A percentile compares a stretch with the other conserved stretches of the same genome.
These are phyloP conservation scores for Tetracladium maxilliforme DNA, from an alignment of 2,329 filamentous ascomycete species.

Conservation along the genomic window DNA sequence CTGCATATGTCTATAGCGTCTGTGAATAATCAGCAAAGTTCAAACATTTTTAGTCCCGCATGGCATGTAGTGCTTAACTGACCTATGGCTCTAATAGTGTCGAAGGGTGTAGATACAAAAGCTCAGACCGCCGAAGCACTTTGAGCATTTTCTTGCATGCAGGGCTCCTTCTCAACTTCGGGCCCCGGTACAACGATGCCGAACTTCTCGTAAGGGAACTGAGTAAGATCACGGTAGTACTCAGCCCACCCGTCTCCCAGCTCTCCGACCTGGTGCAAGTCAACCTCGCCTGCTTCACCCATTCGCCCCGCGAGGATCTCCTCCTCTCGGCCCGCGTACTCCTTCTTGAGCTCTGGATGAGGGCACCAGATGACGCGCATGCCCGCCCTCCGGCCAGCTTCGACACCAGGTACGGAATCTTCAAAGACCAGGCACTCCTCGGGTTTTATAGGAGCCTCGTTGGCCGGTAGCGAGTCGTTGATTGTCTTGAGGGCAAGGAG, in stretches of 20 bases:
- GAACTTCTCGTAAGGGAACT: conserved; percentile 44
- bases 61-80: no score
- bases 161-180: no score
- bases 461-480: conserved; percentile 54
- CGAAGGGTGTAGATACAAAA: no score
- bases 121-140: no score
- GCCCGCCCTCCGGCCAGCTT: conserved; percentile 76
- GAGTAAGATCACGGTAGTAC: conserved; percentile 30
- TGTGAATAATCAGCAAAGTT: no score
- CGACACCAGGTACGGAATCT: conserved; percentile 85
- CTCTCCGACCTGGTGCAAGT: conserved; percentile 37
- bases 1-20: no score
- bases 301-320: conserved; percentile 74
- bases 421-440: conserved; percentile 94
- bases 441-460: conserved; percentile 52
- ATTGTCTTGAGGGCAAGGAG: conserved; percentile 72
- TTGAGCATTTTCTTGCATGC: no score
- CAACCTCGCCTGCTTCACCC: conserved; percentile 25
- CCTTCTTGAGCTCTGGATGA: conserved; percentile 61
- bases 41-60: no score
- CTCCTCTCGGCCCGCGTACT: conserved; percentile 62
- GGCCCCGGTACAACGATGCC: conserved; percentile 37
- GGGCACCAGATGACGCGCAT: conserved; percentile 94
- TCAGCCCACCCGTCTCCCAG: conserved; percentile 46
- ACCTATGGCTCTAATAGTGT: no score